Base-by-base conservation (phyloP, 2,329 filamentous ascomycete species). In the Gaeumannomyces sp. region DNA sequence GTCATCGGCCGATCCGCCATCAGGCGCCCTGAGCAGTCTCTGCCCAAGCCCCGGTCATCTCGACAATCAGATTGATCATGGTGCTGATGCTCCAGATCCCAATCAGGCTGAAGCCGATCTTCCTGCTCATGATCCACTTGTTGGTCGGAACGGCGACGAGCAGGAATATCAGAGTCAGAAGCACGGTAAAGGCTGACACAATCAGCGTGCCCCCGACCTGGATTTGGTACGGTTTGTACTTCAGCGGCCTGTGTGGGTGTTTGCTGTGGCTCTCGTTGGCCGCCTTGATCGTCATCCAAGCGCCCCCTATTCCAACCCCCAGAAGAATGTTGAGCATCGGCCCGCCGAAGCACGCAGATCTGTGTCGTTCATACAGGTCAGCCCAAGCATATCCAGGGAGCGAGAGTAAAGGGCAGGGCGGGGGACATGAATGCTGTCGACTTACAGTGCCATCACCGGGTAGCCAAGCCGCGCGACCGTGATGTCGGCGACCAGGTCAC, bases 301-400 rank as follows among this genome's bases (percentile, higher is more conserved):
- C 84, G 22, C 95, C 95, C 31, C 90, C 91, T 4, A 98, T 81
- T n/a, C 95, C 95, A 63, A 99, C 93, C 0, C 95, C 95, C 4
- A 99, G 85, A 0, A 99, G 80, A 68, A 99, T 99, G 71, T 99
- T 99, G 57, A 99, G 85, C 92, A 99, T 94, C 0, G 95, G 95
- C 0, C 95, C 96, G n/a, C 95, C 95, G 74, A 99, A 97, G 74
- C 95, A 99, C 5, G 95, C 95, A 45, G 91, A 93, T 57, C 84
- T 86, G 67, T 66, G 4, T 13, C 6, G 38, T 29, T 56, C 3
- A 35, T 25, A 25, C 45, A n/a, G 2, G 62, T 59, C 50, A 65
- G 64, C 33, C 25, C 29, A 53, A n/a, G 33, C 25, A 28, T 11
- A 10, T n/a, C 14, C 28, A 27, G 59, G 28, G 28, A 31, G 28